Conservation (phyloP, 1,139 yeast genomes). For the Magnusiomyces tetraspermus region DNA sequence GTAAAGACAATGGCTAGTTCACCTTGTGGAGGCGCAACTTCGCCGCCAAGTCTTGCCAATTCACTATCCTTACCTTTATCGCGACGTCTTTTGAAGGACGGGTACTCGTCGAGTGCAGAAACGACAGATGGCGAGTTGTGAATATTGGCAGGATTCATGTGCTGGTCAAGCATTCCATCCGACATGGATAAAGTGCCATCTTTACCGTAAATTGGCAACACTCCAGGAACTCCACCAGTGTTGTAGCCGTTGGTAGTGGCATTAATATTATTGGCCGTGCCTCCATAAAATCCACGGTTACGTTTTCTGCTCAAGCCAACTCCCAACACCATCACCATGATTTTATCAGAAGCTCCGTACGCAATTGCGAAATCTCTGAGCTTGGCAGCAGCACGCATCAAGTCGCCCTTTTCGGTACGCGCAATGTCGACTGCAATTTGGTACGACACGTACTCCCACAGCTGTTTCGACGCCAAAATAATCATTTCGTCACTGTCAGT, state of each 20-base stretch:
- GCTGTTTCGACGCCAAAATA: constrained; percentile 71
- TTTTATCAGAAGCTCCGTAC: constrained; percentile 76
- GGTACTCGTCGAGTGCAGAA: constrained; percentile 35
- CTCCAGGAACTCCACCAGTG: not conserved
- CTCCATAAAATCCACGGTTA: constrained; percentile 26
- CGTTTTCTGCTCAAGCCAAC: constrained; percentile 36
- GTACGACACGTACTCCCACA: constrained; percentile 78
- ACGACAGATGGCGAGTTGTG: constrained; percentile 1
- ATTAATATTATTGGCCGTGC: constrained; percentile 16
- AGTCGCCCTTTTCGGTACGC: constrained; percentile 74
- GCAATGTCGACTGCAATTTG: constrained; percentile 89
- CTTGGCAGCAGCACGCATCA: constrained; percentile 88
- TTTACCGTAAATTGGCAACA: not conserved
- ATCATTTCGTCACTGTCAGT: constrained; percentile 72
- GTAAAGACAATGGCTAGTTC: constrained; percentile 93
- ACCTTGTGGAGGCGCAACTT: constrained; percentile 91
- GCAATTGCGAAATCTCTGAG: constrained; percentile 90
- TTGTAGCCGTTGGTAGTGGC: constrained; percentile 9
- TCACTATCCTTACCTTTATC: constrained; percentile 70
- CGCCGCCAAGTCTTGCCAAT: constrained; percentile 77
- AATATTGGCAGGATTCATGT: constrained; percentile 9
- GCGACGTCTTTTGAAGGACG: constrained; percentile 41
- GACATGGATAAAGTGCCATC: constrained; percentile 11
- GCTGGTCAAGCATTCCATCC: not conserved
- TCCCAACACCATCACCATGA: constrained; percentile 77